phyloP scores from a whole-genome alignment of 345 rosid genomes.

The Camelina neglecta region DNA sequence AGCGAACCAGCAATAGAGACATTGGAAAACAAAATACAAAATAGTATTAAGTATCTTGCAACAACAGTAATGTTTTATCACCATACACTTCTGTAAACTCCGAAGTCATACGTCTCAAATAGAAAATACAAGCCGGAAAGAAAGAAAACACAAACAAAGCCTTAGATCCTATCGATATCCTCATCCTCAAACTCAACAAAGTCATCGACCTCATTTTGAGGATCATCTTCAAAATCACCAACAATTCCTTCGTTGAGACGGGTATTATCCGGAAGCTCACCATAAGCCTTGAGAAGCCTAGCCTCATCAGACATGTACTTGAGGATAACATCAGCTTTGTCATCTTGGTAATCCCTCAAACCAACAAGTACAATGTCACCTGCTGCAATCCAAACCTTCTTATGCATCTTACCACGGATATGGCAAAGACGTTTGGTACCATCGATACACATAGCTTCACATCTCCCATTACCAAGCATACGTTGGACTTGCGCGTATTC shows the following conservation, averaged over 20 bases:
- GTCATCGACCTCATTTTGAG: slow-evolving; percentile 59
- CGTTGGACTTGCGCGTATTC: slow-evolving; percentile 77
- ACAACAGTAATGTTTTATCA: slow-evolving; percentile 32
- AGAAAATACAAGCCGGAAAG: slow-evolving; percentile 25
- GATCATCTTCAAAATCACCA: slow-evolving; percentile 67
- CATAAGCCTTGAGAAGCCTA: slow-evolving; percentile 75
- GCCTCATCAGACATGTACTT: slow-evolving; percentile 89
- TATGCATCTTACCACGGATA: slow-evolving; percentile 86
- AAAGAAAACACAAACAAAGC: slow-evolving; percentile 3
- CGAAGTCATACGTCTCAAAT: slow-evolving; percentile 28
- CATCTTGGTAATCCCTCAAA: slow-evolving; percentile 79
- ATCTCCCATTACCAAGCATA: slow-evolving; percentile 78
- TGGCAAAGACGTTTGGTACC: slow-evolving; percentile 71
- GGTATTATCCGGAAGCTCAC: slow-evolving; percentile 75
- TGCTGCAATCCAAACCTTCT: slow-evolving; percentile 88
- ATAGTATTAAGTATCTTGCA: slow-evolving; percentile 18
- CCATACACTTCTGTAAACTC: slow-evolving; percentile 26
- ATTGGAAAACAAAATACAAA: slow-evolving; percentile 18
- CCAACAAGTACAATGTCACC: slow-evolving; percentile 82
- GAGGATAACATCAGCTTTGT: slow-evolving; percentile 81
- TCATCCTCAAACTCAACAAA: slow-evolving; percentile 79
- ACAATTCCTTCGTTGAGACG: slow-evolving; percentile 75
- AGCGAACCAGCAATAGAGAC: not conserved
- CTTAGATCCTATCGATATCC: slow-evolving; percentile 76
- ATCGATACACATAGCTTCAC: slow-evolving; percentile 74